Evolutionary conservation across 108 stramenopile species (phyloP), one percentile per base, ranked within the genome.

Genomic region (Chaetoceros muelleri): DNA sequence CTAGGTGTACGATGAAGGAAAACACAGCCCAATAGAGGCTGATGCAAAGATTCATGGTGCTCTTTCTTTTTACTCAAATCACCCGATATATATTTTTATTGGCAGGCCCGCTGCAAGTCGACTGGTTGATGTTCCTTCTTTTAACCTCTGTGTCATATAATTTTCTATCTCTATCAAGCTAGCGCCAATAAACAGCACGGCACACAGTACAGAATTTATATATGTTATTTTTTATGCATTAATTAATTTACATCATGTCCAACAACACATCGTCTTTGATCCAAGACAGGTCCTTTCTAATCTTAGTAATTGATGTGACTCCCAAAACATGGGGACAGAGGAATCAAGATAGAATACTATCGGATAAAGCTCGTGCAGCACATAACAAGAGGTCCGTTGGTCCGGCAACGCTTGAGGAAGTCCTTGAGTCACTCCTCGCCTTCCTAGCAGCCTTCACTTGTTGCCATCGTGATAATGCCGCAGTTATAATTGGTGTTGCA

Each of bases 301-400:
- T 71, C 57, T 44, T 91, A 21, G 77, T 87, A n/a, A 16, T 90
- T 13, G 89, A 91, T 57, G 75, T 80, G 28, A 67, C 82, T 27
- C 85, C 89, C 30, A 61, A 82, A 5, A 79, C 81, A 7, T 91
- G 89, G 89, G 73, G 81, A 17, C 70, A 82, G 30, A 76, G 83
- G 18, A 67, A 75, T 7, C 20, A 79, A 34, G 52, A 57, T 29
- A 76, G 81, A 24, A 58, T 62, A 0, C 71, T 75, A 27, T 64
- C 55, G 27, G 86, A 86, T 60, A 75, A 75, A 62, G 57, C 61
- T 18, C 69, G 83, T 2, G 21, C 48, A 13, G 65, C 78, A 24
- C 66, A 66, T 24, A 65, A 67, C 24, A 86, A 88, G 64, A 47
- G 67, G 16, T 82, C 82, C 48, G 57, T 71, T 8, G 89, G 89